Base-by-base conservation (phyloP, 495 filamentous ascomycete genomes). In the Hyaloscypha finlandica region DNA sequence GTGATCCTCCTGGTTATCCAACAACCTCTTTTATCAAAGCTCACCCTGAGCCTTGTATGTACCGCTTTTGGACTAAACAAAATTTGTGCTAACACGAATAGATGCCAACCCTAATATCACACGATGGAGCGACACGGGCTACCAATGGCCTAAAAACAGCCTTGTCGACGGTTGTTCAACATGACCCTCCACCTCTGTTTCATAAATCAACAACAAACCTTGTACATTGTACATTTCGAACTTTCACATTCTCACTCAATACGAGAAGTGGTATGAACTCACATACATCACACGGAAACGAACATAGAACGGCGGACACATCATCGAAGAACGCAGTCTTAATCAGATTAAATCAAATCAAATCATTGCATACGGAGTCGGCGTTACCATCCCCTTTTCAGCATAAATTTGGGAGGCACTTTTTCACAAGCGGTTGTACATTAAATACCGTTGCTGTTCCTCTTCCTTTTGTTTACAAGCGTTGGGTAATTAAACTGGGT, bases 21-120 rank as follows among this genome's bases (percentile, higher is more conserved):
- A 92, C 90, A 14, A 91, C 89, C 0, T 65, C 77, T n/a, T 93
- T 92, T 74, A 93, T 93, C 68, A 73, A 78, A 35, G 74, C 85
- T 4, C 90, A 93, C 69, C 78, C 81, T 4, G 78, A 82, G 55
- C 81, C 87, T 12, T 92, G 90, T 73, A 76, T 51, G 57, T 22
- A 11, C 8, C 4, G 19, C 16, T 61, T 35, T 55, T 16, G 30
- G 22, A 16, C 25, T 9, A 33, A 29, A 9, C 6, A 11, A 33
- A 12, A 45, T 19, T 57, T 51, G 6, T 4, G 2, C 12, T 63
- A 31, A 65, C 68, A 53, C 2, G 6, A 59, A 33, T 55, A 61
- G 59, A 62, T 45, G 42, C 37, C 11, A 91, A 93, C 74, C 75
- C 81, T 8, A 92, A 92, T 68, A 69, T 87, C 64, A 92, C 90